Evolutionary conservation across 1,139 yeast species (phyloP).

Genomic region (Saccharomyces hybrid): DNA sequence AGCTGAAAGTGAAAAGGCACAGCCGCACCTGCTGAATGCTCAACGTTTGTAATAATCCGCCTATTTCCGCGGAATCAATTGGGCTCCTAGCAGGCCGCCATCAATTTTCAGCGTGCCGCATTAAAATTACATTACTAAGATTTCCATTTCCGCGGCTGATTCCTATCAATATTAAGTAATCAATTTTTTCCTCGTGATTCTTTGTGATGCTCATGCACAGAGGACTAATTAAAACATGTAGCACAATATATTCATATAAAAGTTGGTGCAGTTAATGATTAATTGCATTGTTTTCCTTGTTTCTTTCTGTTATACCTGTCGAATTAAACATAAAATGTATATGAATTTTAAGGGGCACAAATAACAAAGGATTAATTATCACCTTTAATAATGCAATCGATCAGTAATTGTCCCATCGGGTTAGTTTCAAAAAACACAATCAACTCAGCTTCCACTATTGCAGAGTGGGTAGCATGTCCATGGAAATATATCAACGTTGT

Average conservation of each 20-base stretch:
- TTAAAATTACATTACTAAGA: neutral
- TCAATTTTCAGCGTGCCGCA: neutral
- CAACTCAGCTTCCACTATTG: neutral
- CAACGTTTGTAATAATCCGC: neutral
- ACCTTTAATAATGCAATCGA: neutral
- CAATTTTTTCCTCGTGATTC: neutral
- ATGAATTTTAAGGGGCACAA: no score
- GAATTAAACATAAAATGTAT: neutral
- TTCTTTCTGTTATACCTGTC: neutral
- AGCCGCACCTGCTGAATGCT: neutral
- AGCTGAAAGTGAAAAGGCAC: neutral
- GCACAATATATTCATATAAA: neutral
- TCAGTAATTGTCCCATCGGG: neutral
- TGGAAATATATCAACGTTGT: constrained; percentile 1
- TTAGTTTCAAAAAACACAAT: neutral
- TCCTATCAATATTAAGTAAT: neutral
- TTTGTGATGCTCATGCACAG: neutral
- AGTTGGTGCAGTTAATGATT: neutral
- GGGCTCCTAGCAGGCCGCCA: neutral
- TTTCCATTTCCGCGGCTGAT: neutral
- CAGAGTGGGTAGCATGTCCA: neutral
- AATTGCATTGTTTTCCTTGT: neutral
- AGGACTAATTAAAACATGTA: neutral
- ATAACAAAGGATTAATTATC: neutral
- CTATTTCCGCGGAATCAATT: neutral